Percentiles rank a stretch among this genome's conserved stretches.
Evolutionary conservation across 2,329 filamentous ascomycete species (phyloP).

Genomic region (Colletotrichum melonis): DNA sequence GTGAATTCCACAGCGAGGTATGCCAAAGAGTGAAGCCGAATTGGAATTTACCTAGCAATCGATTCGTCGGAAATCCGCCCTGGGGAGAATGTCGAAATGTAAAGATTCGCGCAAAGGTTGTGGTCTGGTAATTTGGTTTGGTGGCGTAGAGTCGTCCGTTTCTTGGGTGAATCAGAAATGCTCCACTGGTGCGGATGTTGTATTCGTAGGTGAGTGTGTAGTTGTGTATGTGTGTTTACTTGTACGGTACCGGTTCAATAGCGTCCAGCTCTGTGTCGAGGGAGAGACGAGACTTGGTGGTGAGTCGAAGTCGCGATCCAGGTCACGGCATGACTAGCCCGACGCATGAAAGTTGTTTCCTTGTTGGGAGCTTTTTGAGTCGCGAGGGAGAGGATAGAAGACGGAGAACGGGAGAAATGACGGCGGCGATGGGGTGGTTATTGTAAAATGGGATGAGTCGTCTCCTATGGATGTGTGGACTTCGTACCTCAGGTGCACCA

Average conservation of each 20-base stretch:
- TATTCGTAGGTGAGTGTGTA: not conserved
- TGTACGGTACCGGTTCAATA: not conserved
- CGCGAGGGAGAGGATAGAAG: constrained; percentile 4
- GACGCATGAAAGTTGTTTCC: not conserved
- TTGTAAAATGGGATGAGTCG: constrained; percentile 17
- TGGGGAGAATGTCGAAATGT: not conserved
- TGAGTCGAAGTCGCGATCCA: constrained; percentile 22
- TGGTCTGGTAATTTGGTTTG: not conserved
- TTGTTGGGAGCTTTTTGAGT: not conserved
- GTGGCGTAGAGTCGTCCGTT: constrained; percentile 27
- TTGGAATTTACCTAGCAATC: constrained; percentile 4
- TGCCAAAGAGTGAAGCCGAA: not conserved
- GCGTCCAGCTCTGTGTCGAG: constrained; percentile 4
- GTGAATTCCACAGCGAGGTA: constrained; percentile 4
- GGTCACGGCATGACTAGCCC: constrained; percentile 13
- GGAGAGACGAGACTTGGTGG: constrained; percentile 3
- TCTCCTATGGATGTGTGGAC: constrained; percentile 4
- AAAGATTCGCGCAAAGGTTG: constrained; percentile 1
- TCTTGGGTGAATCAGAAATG: constrained; percentile 30
- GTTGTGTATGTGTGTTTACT: not conserved
- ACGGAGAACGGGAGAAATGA: not conserved
- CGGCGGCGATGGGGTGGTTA: constrained; percentile 23
- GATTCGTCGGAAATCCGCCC: not conserved
- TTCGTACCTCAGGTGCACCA: not conserved
- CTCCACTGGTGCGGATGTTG: not conserved